phyloP scores from a whole-genome alignment of 2,329 filamentous ascomycete genomes.

The Alternaria arborescens region DNA sequence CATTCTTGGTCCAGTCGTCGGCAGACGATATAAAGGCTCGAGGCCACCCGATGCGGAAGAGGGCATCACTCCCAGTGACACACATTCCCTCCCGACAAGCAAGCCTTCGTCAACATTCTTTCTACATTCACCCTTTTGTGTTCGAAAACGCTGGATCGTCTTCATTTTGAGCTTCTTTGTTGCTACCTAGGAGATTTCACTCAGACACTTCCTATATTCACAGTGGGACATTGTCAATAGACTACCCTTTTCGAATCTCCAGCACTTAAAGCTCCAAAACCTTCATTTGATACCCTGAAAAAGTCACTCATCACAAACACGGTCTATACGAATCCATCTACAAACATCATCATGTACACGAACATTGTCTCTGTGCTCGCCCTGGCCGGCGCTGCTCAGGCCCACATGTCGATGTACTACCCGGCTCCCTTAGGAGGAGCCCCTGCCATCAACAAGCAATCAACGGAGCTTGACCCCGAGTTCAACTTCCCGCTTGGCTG shows the following conservation, averaged over 20 bases:
- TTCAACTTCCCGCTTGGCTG: conserved; percentile 58
- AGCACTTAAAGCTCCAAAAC: conserved; percentile 20
- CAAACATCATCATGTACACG: conserved; percentile 35
- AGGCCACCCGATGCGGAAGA: conserved; percentile 28
- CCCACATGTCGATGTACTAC: conserved; percentile 56
- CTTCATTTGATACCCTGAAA: conserved; percentile 21
- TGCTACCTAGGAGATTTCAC: conserved; percentile 20
- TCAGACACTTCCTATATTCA: conserved; percentile 8
- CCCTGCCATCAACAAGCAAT: conserved; percentile 54
- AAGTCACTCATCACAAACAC: conserved; percentile 14
- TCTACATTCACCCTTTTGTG: conserved; percentile 40
- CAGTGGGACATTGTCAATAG: conserved; percentile 27
- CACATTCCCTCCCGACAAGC: conserved; percentile 40
- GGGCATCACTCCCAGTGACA: conserved; percentile 36
- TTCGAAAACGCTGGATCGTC: conserved; percentile 43
- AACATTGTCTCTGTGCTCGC: conserved; percentile 38
- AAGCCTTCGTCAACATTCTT: conserved; percentile 44
- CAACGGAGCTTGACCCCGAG: conserved; percentile 29
- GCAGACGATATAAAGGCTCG: conserved; percentile 30
- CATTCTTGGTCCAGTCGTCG: conserved; percentile 21
- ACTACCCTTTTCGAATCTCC: conserved; percentile 14
- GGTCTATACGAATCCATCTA: conserved; percentile 13
- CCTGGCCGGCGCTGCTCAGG: conserved; percentile 39
- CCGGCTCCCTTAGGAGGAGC: conserved; percentile 55
- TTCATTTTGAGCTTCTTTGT: conserved; percentile 34